A percentile compares a stretch with the other conserved stretches of the same genome.
Conservation (phyloP, 2,329 filamentous ascomycete genomes). For the Orbilia quercus region DNA sequence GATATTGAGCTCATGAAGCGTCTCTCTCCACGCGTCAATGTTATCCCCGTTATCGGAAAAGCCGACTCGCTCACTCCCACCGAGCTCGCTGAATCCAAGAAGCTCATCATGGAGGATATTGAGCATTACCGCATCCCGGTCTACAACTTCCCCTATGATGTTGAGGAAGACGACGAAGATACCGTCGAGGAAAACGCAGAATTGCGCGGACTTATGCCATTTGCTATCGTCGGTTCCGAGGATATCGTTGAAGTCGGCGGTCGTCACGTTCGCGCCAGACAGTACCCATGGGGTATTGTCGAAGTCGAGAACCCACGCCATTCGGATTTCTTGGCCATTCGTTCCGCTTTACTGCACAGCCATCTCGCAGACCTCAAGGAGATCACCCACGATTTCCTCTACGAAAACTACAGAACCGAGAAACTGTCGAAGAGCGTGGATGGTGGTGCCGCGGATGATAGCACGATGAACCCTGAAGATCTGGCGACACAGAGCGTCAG, state of each 20-base stretch:
- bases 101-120: constrained; percentile 99
- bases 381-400: constrained; percentile 99
- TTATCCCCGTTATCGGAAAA: constrained; percentile 98
- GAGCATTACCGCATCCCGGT: constrained; percentile 99
- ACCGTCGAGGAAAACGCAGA: constrained; percentile 99
- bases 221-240: constrained; percentile 97
- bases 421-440: constrained; percentile 99
- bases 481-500: constrained; percentile 96
- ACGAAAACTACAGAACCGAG: constrained; percentile 99
- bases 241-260: constrained; percentile 94
- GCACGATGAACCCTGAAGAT: constrained; percentile 97
- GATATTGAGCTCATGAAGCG: constrained; percentile 99
- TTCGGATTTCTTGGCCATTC: constrained; percentile 97
- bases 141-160: constrained; percentile 99
- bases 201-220: constrained; percentile 96
- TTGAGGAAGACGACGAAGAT: constrained; percentile 99
- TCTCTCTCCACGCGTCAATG: constrained; percentile 95
- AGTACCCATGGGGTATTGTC: constrained; percentile 99
- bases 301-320: constrained; percentile 99
- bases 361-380: constrained; percentile 98
- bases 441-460: constrained; percentile 83
- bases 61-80: constrained; percentile 96
- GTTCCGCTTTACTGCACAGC: constrained; percentile 95
- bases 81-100: constrained; percentile 98
- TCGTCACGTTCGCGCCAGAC: constrained; percentile 88